Evolutionary conservation across 768 basidiomycete genomes (phyloP).

Genomic region (Russula compacta): DNA sequence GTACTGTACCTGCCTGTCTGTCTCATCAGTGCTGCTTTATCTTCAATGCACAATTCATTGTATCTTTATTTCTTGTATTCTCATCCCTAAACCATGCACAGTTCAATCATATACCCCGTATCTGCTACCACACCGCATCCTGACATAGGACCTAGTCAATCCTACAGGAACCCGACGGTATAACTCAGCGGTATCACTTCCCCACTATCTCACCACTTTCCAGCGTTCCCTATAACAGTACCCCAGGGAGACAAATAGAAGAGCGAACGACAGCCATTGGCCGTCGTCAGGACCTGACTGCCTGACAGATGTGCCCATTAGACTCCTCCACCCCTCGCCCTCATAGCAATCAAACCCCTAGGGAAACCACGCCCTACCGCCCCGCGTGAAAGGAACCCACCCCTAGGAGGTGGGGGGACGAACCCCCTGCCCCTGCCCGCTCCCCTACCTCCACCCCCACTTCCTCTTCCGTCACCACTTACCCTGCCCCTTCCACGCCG

Average conservation of each 20-base stretch:
- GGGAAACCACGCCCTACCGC: background rate
- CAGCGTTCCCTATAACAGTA: background rate
- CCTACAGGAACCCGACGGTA: background rate
- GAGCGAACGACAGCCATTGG: no score
- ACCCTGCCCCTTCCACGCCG: constrained; percentile 7
- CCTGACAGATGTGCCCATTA: background rate
- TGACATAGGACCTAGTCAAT: background rate
- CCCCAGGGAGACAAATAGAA: background rate
- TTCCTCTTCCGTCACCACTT: constrained; percentile 3
- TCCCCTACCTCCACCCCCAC: background rate
- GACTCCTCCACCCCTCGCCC: background rate
- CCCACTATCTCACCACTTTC: background rate
- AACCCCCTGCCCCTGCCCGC: constrained; percentile 4
- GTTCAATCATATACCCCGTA: background rate
- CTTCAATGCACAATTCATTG: background rate
- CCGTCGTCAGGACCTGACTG: background rate
- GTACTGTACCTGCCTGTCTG: background rate
- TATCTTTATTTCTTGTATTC: background rate
- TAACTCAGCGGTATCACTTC: background rate
- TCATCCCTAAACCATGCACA: background rate
- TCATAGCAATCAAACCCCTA: background rate
- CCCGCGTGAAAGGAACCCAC: constrained; percentile 11
- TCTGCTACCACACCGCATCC: background rate
- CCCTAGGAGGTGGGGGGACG: constrained; percentile 10
- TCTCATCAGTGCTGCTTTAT: background rate